Conservation (phyloP, 179 eudicot species). For the Drosera spatulata region DNA sequence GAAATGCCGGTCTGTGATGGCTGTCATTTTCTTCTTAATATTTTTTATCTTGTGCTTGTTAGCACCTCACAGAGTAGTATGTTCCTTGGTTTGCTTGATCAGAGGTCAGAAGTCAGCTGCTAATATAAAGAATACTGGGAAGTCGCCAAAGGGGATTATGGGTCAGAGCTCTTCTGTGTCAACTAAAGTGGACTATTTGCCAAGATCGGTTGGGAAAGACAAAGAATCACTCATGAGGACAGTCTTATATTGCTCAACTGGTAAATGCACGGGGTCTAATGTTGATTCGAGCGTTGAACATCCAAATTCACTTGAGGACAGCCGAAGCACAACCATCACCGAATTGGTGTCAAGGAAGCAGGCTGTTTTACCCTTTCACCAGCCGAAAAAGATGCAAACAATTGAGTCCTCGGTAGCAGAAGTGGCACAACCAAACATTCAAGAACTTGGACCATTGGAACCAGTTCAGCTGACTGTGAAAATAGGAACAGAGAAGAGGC, state of each 20-base stretch:
- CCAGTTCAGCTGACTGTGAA: slow-evolving; percentile 39
- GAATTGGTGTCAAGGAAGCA: slow-evolving; percentile 10
- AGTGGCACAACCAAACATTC: slow-evolving; percentile 2
- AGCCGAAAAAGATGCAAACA: slow-evolving; percentile 8
- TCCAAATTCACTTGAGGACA: slow-evolving; percentile 9
- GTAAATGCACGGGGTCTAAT: slow-evolving; percentile 11
- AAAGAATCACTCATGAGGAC: slow-evolving; percentile 4
- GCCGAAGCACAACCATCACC: slow-evolving; percentile 6
- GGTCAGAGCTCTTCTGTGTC: slow-evolving; percentile 7
- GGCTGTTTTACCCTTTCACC: slow-evolving; percentile 5
- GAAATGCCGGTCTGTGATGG: slow-evolving; percentile 19
- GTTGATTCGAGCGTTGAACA: slow-evolving; percentile 8
- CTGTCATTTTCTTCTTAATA: slow-evolving; percentile 20
- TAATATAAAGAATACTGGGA: slow-evolving; percentile 6
- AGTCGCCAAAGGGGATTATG: slow-evolving; percentile 12
- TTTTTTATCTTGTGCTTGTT: slow-evolving; percentile 21
- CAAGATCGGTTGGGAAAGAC: slow-evolving; percentile 12
- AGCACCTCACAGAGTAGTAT: slow-evolving; percentile 18
- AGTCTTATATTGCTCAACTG: slow-evolving; percentile 5
- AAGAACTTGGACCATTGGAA: slow-evolving; percentile 20
- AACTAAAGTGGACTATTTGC: slow-evolving; percentile 12
- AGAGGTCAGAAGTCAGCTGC: slow-evolving; percentile 18
- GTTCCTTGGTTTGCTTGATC: slow-evolving; percentile 17
- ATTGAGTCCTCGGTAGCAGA: slow-evolving; percentile 9
- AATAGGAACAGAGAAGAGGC: slow-evolving; percentile 53